Conservation (phyloP, 2,329 filamentous ascomycete species). For the Penicillium sp. region DNA sequence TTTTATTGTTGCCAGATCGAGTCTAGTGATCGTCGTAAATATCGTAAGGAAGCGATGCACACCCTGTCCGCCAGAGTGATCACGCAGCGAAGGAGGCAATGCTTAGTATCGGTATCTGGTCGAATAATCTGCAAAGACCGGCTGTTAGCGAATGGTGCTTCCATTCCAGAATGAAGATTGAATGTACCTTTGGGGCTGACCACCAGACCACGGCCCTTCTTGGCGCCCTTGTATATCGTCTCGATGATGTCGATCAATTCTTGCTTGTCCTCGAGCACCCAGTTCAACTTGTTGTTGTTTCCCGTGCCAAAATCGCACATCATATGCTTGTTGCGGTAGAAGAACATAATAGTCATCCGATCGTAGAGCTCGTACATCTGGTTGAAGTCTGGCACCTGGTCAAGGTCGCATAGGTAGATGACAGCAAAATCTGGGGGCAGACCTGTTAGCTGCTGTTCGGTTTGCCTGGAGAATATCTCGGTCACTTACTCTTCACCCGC, state of each 20-base stretch:
- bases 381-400: conserved; percentile 89
- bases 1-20: conserved; percentile 3
- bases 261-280: conserved; percentile 95
- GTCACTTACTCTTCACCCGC: conserved; percentile 66
- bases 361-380: conserved; percentile 91
- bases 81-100: not conserved
- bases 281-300: conserved; percentile 98
- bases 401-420: conserved; percentile 91
- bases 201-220: conserved; percentile 94
- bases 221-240: conserved; percentile 96
- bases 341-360: conserved; percentile 77
- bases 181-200: conserved; percentile 81
- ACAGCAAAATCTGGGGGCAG: conserved; percentile 39
- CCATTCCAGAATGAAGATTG: not conserved
- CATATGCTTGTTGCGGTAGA: conserved; percentile 88
- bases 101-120: conserved; percentile 65
- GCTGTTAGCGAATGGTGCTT: not conserved
- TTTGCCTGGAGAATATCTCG: conserved; percentile 47
- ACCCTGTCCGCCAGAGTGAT: conserved; percentile 1
- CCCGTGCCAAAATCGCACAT: conserved; percentile 88
- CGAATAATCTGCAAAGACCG: conserved; percentile 52
- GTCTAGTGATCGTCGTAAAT: conserved; percentile 14
- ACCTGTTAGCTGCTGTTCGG: conserved; percentile 1
- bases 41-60: conserved; percentile 11
- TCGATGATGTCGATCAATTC: conserved; percentile 98